Conservation (phyloP, 2,329 filamentous ascomycete species). For the Fusarium begoniae region DNA sequence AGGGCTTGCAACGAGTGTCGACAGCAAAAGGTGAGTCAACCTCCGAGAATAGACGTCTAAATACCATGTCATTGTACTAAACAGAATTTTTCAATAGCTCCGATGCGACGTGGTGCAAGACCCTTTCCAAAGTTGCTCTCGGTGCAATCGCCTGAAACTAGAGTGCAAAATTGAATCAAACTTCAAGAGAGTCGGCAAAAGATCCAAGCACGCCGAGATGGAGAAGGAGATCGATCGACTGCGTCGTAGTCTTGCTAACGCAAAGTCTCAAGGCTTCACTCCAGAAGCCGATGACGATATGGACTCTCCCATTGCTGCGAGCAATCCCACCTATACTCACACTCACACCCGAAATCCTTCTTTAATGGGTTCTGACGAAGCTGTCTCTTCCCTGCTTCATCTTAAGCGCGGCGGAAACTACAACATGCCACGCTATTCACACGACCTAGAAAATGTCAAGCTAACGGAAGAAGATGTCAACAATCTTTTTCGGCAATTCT, state of each 20-base stretch:
- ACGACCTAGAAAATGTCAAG: conserved; percentile 70
- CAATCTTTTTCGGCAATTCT: conserved; percentile 78
- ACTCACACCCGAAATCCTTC: conserved; percentile 71
- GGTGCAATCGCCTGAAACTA: conserved; percentile 81
- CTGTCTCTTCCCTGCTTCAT: conserved; percentile 72
- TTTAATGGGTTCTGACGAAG: conserved; percentile 74
- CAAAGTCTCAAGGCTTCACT: conserved; percentile 66
- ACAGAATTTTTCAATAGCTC: conserved; percentile 58
- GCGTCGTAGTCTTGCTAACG: conserved; percentile 68
- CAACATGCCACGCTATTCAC: conserved; percentile 65
- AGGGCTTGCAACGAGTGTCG: conserved; percentile 86
- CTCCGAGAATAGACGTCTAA: neutral
- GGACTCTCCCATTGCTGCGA: conserved; percentile 64
- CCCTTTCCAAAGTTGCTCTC: conserved; percentile 79
- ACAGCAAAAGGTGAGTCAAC: conserved; percentile 78
- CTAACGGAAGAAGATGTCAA: conserved; percentile 70
- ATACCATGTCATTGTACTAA: conserved; percentile 5
- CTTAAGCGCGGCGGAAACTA: conserved; percentile 73
- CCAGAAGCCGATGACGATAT: conserved; percentile 65
- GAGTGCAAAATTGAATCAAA: conserved; percentile 88
- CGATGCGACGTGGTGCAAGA: conserved; percentile 87
- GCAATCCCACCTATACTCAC: conserved; percentile 64
- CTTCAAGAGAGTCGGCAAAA: conserved; percentile 85
- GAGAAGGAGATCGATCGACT: conserved; percentile 80
- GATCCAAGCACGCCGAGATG: conserved; percentile 86